These are phyloP conservation scores for Wickerhamomyces sp. DNA, from an alignment of 1,139 yeast genomes.

Conservation along the genomic window DNA sequence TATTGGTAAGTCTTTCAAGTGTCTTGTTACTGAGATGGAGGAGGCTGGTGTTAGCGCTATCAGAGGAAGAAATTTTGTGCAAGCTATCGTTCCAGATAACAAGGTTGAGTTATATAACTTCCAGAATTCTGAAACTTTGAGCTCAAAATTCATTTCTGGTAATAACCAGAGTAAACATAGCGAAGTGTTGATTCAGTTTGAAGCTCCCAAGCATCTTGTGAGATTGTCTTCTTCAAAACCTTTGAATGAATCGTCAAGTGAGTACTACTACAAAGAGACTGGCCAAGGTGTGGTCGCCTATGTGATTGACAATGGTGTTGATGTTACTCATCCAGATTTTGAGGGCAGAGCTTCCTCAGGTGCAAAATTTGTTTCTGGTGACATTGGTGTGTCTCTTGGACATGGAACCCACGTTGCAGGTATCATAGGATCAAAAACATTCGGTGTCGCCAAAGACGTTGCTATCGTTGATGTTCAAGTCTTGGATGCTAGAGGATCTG, in stretches of 20 bases:
- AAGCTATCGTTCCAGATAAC: constrained; percentile 54
- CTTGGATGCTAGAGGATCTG: constrained; percentile 56
- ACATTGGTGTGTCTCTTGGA: constrained; percentile 61
- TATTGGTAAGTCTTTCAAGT: constrained; percentile 46
- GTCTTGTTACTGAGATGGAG: constrained; percentile 53
- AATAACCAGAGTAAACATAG: background rate
- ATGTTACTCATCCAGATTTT: constrained; percentile 55
- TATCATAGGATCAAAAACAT: constrained; percentile 68
- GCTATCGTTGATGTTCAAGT: constrained; percentile 69
- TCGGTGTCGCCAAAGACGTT: constrained; percentile 74
- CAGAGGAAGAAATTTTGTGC: constrained; percentile 39
- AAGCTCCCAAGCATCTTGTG: constrained; percentile 66
- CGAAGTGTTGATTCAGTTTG: constrained; percentile 35
- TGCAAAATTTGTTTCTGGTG: constrained; percentile 51
- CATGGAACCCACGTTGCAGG: constrained; percentile 92
- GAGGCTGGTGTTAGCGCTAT: constrained; percentile 40
- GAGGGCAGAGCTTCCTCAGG: constrained; percentile 58
- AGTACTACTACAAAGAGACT: constrained; percentile 40
- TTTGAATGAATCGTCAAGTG: constrained; percentile 47
- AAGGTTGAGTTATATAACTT: constrained; percentile 23
- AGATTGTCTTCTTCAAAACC: constrained; percentile 47
- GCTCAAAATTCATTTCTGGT: background rate
- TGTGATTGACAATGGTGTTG: constrained; percentile 77
- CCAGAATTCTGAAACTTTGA: background rate
- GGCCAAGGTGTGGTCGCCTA: constrained; percentile 62